Percentiles rank a stretch among this genome's conserved stretches.
Conservation (phyloP, 2,329 filamentous ascomycete species). For the Dendryphion nanum region DNA sequence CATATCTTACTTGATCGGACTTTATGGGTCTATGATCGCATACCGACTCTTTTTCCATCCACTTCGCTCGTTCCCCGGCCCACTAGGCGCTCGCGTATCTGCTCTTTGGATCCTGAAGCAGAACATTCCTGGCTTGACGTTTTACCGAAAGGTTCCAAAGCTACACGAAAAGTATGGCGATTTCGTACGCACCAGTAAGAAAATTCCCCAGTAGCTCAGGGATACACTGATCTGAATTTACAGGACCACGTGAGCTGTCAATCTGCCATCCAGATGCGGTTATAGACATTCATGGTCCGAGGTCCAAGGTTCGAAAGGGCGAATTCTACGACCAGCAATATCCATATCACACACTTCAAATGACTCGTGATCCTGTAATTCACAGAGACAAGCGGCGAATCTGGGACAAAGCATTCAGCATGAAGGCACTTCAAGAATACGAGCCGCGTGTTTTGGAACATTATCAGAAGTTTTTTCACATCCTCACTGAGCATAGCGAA, state of each 20-base stretch:
- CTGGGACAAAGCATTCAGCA: constrained; percentile 10
- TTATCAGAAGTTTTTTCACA: neutral
- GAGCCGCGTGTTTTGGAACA: neutral
- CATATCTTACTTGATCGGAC: neutral
- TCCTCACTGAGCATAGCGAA: neutral
- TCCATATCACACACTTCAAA: constrained; percentile 4
- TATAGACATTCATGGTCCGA: constrained; percentile 5
- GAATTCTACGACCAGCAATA: constrained; percentile 10
- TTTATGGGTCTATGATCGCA: constrained; percentile 7
- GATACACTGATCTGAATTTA: neutral
- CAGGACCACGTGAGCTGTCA: constrained; percentile 17
- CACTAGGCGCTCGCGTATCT: constrained; percentile 9
- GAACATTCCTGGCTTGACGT: constrained; percentile 9
- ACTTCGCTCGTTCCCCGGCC: constrained; percentile 39
- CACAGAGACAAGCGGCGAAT: constrained; percentile 11
- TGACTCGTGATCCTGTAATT: constrained; percentile 6
- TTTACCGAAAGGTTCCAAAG: constrained; percentile 6
- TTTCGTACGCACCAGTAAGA: constrained; percentile 12
- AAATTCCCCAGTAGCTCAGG: neutral
- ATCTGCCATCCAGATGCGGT: constrained; percentile 8
- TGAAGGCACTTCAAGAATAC: neutral
- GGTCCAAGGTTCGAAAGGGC: constrained; percentile 9
- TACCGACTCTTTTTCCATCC: constrained; percentile 42
- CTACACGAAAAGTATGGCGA: constrained; percentile 33
- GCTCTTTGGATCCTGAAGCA: constrained; percentile 10